phyloP scores from a whole-genome alignment of 2,329 filamentous ascomycete genomes.

The Calonectria ilicicola region DNA sequence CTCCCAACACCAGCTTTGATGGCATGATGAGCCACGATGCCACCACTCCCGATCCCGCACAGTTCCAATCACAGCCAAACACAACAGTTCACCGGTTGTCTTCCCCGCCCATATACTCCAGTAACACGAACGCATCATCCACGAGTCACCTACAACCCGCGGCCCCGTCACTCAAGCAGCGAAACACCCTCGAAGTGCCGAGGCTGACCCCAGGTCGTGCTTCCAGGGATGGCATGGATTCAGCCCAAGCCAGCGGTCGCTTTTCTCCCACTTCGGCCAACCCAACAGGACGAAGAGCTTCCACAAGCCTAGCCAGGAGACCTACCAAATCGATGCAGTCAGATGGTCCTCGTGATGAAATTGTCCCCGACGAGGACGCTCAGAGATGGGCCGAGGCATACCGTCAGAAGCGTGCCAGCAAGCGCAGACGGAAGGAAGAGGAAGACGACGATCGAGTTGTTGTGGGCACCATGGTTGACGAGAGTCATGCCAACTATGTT shows the following conservation, averaged over 20 bases:
- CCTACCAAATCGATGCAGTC: constrained; percentile 88
- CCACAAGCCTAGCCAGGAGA: constrained; percentile 83
- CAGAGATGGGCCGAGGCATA: constrained; percentile 93
- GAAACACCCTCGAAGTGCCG: constrained; percentile 90
- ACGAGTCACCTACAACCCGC: constrained; percentile 64
- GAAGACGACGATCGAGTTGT: constrained; percentile 95
- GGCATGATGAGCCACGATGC: constrained; percentile 15
- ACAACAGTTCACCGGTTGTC: constrained; percentile 69
- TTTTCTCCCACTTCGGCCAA: constrained; percentile 77
- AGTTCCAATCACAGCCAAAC: constrained; percentile 33
- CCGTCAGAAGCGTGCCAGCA: constrained; percentile 90
- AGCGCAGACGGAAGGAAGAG: constrained; percentile 83
- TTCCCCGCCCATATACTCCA: constrained; percentile 69
- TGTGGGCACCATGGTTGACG: constrained; percentile 97
- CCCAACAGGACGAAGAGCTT: constrained; percentile 77
- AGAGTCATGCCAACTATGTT: constrained; percentile 96
- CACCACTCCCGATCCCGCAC: constrained; percentile 43
- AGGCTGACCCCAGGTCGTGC: constrained; percentile 73
- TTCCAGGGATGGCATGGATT: constrained; percentile 80
- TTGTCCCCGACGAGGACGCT: constrained; percentile 89
- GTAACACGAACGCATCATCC: constrained; percentile 55
- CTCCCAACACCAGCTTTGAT: constrained; percentile 31
- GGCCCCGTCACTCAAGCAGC: constrained; percentile 72
- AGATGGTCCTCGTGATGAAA: constrained; percentile 85
- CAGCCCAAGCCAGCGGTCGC: constrained; percentile 77